phyloP scores from a whole-genome alignment of 2,329 filamentous ascomycete species.

The Fusarium sp. region DNA sequence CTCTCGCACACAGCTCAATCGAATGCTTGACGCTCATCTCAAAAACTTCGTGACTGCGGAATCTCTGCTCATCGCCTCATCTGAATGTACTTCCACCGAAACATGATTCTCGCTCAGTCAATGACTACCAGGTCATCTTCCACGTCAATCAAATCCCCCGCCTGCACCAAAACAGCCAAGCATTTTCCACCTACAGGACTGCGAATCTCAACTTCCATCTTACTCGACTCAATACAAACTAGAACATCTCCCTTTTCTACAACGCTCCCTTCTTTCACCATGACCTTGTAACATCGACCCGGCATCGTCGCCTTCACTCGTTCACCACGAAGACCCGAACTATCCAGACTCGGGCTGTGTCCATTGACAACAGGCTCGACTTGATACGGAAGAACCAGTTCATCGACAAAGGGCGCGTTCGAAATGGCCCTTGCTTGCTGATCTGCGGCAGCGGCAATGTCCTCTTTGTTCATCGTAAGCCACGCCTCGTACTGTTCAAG shows the following conservation, averaged over 20 bases:
- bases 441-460: constrained; percentile 34
- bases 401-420: constrained; percentile 43
- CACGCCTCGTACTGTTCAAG: constrained; percentile 47
- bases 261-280: constrained; percentile 38
- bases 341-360: background rate
- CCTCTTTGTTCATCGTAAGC: constrained; percentile 43
- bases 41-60: background rate
- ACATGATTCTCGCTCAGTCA: background rate
- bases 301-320: constrained; percentile 47
- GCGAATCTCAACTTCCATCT: constrained; percentile 51
- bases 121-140: constrained; percentile 44
- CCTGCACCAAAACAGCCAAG: constrained; percentile 37
- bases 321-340: constrained; percentile 31
- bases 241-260: constrained; percentile 45
- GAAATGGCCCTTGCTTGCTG: constrained; percentile 42
- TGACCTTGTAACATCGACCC: constrained; percentile 48
- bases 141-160: constrained; percentile 45
- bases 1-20: background rate
- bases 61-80: background rate
- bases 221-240: constrained; percentile 50
- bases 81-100: too few relatives aligned
- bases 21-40: background rate
- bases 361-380: constrained; percentile 6
- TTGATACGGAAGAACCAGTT: constrained; percentile 42
- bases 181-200: constrained; percentile 43